Base-by-base conservation (phyloP, 1,139 yeast species). In the Lodderomyces margitis region DNA sequence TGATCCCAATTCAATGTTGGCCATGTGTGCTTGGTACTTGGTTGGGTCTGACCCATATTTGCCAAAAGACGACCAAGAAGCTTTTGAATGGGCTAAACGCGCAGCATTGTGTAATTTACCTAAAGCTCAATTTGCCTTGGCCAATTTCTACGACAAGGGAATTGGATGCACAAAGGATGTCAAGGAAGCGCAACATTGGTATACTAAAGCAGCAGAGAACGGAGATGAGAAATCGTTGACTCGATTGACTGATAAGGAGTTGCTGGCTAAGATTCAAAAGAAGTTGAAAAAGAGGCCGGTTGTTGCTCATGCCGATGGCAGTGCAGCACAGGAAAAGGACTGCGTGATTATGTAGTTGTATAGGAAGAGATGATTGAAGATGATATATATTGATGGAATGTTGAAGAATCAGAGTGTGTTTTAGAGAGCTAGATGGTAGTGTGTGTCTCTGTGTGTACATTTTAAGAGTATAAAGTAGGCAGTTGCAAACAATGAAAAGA, bases 21-120 rank as follows among this genome's bases (percentile, higher is more conserved):
- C 96, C 3, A 74, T 92, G 73, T 89, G 97, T 62, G 97, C 97
- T 2, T 92, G 98, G 98, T 92, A 89, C 60, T 72, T 91, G 60
- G 85, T 88, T 25, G 98, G 98, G 1, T 83, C 87, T 34, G 92
- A 86, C 33, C 91, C 92, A 15, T 81, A 81, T 46, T 73, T 92
- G 50, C 84, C 83, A 12, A 79, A 80, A 49, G 94, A 91, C 59
- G 88, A 84, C 48, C 75, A 69, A 44, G 96, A 91, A 61, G 95
- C 97, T 1, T 92, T 84, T 61, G 94, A 87, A 57, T 92, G 98
- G 98, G 97, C 97, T 1, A 68, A 79, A 45, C 74, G 88, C 49
- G 92, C 98, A 0, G 97, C 98, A 0, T 69, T 75, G 41, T 67
- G 80, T 37, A 86, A 87, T 16, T 71, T 77, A 21, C 76, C 89